phyloP scores from a whole-genome alignment of 352 stramenopile species.

The Globisporangium parvum region DNA sequence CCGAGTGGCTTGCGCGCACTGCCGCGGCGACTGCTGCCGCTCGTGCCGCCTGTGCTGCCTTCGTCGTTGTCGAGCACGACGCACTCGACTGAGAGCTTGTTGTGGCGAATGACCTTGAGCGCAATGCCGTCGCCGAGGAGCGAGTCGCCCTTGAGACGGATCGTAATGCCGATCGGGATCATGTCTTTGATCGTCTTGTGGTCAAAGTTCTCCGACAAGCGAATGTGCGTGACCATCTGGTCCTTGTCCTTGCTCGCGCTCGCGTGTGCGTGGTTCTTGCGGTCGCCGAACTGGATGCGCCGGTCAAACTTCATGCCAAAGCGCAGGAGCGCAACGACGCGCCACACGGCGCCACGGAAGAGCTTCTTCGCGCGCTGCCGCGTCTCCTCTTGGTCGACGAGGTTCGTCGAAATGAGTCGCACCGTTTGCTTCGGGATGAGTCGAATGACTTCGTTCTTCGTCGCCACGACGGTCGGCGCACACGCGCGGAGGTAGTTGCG shows the following conservation, averaged over 20 bases:
- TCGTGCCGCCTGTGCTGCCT: slow-evolving; percentile 1
- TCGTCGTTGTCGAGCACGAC: slow-evolving; percentile 60
- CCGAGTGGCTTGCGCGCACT: slow-evolving; percentile 2
- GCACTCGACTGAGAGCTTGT: slow-evolving; percentile 81
- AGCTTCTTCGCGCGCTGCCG: slow-evolving; percentile 75
- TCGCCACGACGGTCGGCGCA: slow-evolving; percentile 70
- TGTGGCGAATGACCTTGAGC: slow-evolving; percentile 78
- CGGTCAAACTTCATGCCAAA: slow-evolving; percentile 88
- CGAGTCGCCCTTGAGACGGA: slow-evolving; percentile 71
- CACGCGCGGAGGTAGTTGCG: slow-evolving; percentile 71
- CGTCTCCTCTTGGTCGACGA: slow-evolving; percentile 82
- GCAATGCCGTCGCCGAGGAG: slow-evolving; percentile 67
- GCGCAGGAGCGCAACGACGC: slow-evolving; percentile 77
- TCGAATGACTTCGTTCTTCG: slow-evolving; percentile 72
- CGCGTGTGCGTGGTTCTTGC: slow-evolving; percentile 28
- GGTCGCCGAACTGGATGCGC: slow-evolving; percentile 69
- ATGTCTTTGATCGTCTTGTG: slow-evolving; percentile 89
- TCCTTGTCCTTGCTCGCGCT: slow-evolving; percentile 26
- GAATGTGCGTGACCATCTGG: slow-evolving; percentile 66
- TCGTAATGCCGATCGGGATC: slow-evolving; percentile 81
- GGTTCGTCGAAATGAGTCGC: slow-evolving; percentile 81
- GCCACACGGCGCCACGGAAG: slow-evolving; percentile 81
- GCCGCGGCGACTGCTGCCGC: background rate
- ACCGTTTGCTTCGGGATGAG: slow-evolving; percentile 70
- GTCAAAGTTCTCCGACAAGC: slow-evolving; percentile 85